phyloP scores from a whole-genome alignment of 305 asterid species.

The Fraxinus baroniana region DNA sequence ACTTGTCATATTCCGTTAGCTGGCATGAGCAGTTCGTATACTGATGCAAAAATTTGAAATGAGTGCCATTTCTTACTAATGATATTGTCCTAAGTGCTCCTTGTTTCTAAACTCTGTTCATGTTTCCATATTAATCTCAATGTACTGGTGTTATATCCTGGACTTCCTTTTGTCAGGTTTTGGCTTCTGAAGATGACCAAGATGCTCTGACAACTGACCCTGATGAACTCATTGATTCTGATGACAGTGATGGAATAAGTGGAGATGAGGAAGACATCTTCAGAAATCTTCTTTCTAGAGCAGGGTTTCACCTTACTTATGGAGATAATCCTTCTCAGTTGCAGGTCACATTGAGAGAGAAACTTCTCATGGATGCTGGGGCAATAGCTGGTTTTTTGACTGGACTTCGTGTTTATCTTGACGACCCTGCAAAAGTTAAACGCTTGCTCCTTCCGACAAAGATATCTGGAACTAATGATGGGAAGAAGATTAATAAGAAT shows the following conservation, averaged over 20 bases:
- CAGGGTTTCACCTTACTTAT: constrained; percentile 94
- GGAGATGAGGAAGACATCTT: constrained; percentile 99
- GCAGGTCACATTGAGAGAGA: constrained; percentile 92
- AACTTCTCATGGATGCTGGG: constrained; percentile 98
- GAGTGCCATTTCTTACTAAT: background rate
- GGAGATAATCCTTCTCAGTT: constrained; percentile 95
- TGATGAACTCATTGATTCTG: constrained; percentile 93
- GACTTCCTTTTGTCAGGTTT: constrained; percentile 60
- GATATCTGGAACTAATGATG: constrained; percentile 71
- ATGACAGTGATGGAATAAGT: constrained; percentile 94
- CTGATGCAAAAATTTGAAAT: background rate
- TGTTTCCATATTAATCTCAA: constrained; percentile 10
- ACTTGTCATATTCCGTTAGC: background rate
- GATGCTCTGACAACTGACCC: constrained; percentile 98
- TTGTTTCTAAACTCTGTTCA: constrained; percentile 14
- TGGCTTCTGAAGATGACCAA: constrained; percentile 96
- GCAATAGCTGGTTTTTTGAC: constrained; percentile 98
- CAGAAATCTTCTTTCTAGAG: constrained; percentile 93
- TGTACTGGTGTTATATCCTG: constrained; percentile 21
- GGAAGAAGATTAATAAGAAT: constrained; percentile 57
- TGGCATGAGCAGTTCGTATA: background rate
- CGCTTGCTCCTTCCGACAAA: constrained; percentile 97
- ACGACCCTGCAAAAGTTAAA: constrained; percentile 96
- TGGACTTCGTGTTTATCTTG: constrained; percentile 98
- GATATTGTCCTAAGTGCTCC: background rate